Conservation (phyloP, 768 basidiomycete genomes). For the Plicaturopsis crispa region DNA sequence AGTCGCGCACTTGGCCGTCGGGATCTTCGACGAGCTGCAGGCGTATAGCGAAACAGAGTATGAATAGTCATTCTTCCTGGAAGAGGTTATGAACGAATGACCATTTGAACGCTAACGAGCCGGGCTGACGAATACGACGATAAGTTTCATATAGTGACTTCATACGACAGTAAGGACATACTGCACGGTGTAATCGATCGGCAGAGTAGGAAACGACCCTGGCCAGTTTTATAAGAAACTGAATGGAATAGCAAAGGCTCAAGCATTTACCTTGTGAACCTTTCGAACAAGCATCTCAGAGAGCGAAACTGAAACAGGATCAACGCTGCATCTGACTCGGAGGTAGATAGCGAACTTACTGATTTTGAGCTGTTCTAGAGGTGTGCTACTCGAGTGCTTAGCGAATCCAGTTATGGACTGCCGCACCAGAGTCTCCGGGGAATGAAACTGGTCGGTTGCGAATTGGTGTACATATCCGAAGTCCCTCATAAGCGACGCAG, state of each 20-base stretch:
- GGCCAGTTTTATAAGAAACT: neutral
- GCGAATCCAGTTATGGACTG: too few species aligned
- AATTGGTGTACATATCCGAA: too few species aligned
- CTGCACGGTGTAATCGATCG: neutral
- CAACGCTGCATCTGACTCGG: too few species aligned
- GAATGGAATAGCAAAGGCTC: conserved; percentile 2
- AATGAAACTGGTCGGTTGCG: too few species aligned
- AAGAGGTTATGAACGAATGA: too few species aligned
- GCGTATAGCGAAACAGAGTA: too few species aligned
- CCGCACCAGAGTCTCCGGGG: too few species aligned
- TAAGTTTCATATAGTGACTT: neutral
- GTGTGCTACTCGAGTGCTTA: too few species aligned
- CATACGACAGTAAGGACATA: neutral
- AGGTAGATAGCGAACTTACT: too few species aligned
- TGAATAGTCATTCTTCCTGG: too few species aligned
- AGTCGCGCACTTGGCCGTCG: conserved; percentile 11
- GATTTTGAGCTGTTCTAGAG: too few species aligned
- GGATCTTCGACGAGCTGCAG: conserved; percentile 20
- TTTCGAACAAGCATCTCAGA: neutral
- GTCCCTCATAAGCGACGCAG: too few species aligned
- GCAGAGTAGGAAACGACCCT: neutral
- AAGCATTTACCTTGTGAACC: neutral
- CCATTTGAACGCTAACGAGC: neutral
- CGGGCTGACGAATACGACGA: neutral
- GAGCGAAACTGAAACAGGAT: neutral